Evolutionary conservation across 106 monocot species (phyloP), one percentile per base, ranked within the genome.

Genomic region (Allium cepa): DNA sequence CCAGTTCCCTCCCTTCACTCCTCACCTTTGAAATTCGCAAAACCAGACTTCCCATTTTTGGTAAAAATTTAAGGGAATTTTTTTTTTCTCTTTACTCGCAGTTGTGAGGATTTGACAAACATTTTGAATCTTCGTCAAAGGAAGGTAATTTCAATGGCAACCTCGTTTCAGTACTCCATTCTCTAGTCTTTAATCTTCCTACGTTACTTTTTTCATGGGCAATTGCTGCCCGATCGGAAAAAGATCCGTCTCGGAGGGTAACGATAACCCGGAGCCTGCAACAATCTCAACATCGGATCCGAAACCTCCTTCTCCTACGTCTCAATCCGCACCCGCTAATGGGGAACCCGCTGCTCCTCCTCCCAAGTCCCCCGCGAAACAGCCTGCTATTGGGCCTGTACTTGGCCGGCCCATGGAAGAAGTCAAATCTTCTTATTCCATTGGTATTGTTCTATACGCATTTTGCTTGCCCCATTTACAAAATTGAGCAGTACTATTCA

Each of bases 371-470:
- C 68, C 67, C 8, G 50, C 6, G 18, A 66, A 66, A 22, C 65
- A 26, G 28, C 77, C 74, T 22, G 67, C 82, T 12, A 72, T 83
- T 8, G 87, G 87, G 9, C 72, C 72, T 11, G 83, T 87, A 7
- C 80, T 87, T 3, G 87, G 82, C 28, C 87, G 87, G 7, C 83
- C 82, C 2, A 83, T 87, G 87, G 87, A 83, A 47, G 87, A 87
- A 11, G 59, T 87, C 8, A 65, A 71, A 10, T 17, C 76, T 45
- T 69, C 72, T 0, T 87, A 83, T 66, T 50, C 79, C 9, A 80
- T 87, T 1, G 83, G 53, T 55, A 55, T 12, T 55, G 53, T 55
- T 55, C 3, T 36, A 5, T 5, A 36, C 3, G 36, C 36, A 36
- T 36, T 36, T 36, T 36, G 36, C 36, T 36, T 36, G n/a, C 3